phyloP scores from a whole-genome alignment of 2,329 filamentous ascomycete genomes.

The Colletotrichum higginsianum region DNA sequence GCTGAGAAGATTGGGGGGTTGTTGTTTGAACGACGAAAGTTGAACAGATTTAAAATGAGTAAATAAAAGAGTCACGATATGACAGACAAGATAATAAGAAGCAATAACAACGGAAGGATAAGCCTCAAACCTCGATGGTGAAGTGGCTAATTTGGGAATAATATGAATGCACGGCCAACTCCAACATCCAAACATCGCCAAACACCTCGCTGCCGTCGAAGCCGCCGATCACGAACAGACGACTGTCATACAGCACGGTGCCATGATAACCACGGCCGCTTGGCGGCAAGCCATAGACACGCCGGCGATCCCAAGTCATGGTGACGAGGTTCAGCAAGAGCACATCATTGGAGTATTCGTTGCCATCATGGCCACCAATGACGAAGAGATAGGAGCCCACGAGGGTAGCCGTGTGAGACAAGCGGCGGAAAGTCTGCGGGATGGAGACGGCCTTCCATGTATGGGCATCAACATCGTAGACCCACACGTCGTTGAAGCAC shows the following conservation, averaged over 20 bases:
- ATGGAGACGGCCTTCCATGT: conserved; percentile 73
- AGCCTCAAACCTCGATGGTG: conserved; percentile 72
- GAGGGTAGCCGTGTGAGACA: conserved; percentile 78
- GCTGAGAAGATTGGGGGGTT: conserved; percentile 10
- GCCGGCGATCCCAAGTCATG: conserved; percentile 80
- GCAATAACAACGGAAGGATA: conserved; percentile 7
- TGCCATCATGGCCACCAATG: conserved; percentile 78
- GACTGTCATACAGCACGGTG: conserved; percentile 75
- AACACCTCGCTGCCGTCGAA: conserved; percentile 79
- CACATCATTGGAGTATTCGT: conserved; percentile 79
- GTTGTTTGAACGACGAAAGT: conserved; percentile 29
- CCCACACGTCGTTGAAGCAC: conserved; percentile 82
- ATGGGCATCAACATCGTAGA: conserved; percentile 77
- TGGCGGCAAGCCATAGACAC: conserved; percentile 74
- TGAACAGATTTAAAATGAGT: conserved; percentile 2
- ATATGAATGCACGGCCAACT: conserved; percentile 79
- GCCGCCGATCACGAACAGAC: conserved; percentile 75
- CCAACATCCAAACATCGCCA: conserved; percentile 76
- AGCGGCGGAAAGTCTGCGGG: conserved; percentile 72
- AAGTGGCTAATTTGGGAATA: conserved; percentile 83
- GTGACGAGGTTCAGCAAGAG: conserved; percentile 79
- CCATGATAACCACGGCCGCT: conserved; percentile 78
- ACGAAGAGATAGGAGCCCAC: conserved; percentile 80
- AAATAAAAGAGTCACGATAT: conserved; percentile 6
- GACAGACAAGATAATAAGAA: conserved; percentile 6